Conservation (phyloP, 2,329 filamentous ascomycete species). For the Alternaria brassicicola region DNA sequence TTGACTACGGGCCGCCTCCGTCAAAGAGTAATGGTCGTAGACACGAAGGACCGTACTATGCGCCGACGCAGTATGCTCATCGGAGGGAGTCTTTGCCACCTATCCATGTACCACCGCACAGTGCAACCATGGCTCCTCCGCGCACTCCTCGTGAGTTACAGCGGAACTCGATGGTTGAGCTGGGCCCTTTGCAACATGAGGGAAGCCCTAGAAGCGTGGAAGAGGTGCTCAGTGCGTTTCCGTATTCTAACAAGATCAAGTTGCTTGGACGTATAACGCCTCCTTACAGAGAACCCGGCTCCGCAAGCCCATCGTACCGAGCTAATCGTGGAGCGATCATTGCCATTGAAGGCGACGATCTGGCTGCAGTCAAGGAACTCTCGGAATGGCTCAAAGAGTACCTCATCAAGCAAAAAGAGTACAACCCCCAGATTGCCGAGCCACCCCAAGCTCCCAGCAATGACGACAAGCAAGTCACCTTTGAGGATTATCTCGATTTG, state of each 20-base stretch:
- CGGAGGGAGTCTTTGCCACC: conserved; percentile 45
- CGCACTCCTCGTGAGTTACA: conserved; percentile 40
- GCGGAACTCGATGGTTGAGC: conserved; percentile 20
- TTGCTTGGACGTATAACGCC: conserved; percentile 78
- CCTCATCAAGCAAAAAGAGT: conserved; percentile 60
- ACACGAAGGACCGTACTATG: conserved; percentile 58
- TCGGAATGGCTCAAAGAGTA: conserved; percentile 66
- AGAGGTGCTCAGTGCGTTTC: conserved; percentile 76
- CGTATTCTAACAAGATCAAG: conserved; percentile 76
- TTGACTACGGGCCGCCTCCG: conserved; percentile 45
- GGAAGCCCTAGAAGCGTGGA: conserved; percentile 58
- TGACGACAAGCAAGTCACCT: conserved; percentile 42
- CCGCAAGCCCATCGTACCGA: conserved; percentile 39
- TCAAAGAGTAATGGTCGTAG: conserved; percentile 59
- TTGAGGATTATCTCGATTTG: conserved; percentile 66
- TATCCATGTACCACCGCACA: conserved; percentile 41
- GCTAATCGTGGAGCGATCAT: conserved; percentile 75
- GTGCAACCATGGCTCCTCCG: conserved; percentile 41
- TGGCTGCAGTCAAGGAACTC: conserved; percentile 68
- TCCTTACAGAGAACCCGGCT: conserved; percentile 56
- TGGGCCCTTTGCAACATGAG: conserved; percentile 1
- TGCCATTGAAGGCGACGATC: conserved; percentile 77
- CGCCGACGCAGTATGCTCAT: conserved; percentile 18
- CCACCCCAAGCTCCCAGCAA: conserved; percentile 54
- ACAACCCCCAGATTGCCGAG: conserved; percentile 57